Base-by-base conservation (phyloP, 2,329 filamentous ascomycete species). In the Alternaria sp. region DNA sequence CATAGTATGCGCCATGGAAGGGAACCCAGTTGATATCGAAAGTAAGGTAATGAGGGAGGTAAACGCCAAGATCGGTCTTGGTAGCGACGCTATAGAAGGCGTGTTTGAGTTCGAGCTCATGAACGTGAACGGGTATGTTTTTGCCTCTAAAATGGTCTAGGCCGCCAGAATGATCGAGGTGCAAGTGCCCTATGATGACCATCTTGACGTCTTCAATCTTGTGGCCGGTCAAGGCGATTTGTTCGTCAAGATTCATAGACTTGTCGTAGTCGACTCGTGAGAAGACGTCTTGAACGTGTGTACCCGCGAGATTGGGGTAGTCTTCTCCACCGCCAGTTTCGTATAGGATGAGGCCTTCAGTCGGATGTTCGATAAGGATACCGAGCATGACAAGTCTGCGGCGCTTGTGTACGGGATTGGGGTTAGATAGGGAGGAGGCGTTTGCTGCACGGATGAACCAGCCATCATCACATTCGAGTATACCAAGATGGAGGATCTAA, bases 1-100 rank as follows among this genome's bases (percentile, higher is more conserved):
- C 76, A 53, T 74, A 66, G 54, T 73, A 76, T 20, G 62, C 49
- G 20, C 70, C 72, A 47, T 71, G 66, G 56, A 79, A 76, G 3
- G 75, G 67, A 18, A 75, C 70, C 75, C 77, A 80, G 53, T 78
- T 77, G 16, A 79, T 59, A 51, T 78, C 74, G 43, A 79, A 75
- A 18, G 66, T 72, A 7, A 79, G 67, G 58, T 79, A 76, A 59
- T 79, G 75, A 2, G 75, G 75, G 1, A 80, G 64, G 58, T 75
- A 77, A 20, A 74, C 68, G 5, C 75, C 76, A 4, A 71, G 36
- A 51, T 79, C 77, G 3, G 68, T 63, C 46, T 74, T 75, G 7
- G 74, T 78, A 4, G 77, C 78, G 7, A 79, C 77, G 47, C 46
- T 49, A 22, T 49, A 49, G 3, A 49, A 49, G 14, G 46, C 78